Evolutionary conservation across 1,139 yeast genomes (phyloP).

Genomic region (Yamadazyma taylorii): DNA sequence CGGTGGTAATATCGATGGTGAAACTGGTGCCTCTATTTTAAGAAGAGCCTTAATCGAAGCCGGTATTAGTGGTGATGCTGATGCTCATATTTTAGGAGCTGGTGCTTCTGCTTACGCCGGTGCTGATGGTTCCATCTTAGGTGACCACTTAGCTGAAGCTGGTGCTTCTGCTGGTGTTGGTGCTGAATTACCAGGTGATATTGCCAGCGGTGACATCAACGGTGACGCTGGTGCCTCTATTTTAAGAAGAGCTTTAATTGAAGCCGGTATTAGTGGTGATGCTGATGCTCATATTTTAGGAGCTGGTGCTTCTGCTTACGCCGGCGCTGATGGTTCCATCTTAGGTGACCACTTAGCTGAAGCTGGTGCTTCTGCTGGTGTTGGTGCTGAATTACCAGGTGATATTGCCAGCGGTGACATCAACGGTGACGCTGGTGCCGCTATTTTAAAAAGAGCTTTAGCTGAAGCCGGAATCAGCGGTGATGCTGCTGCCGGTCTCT

Average conservation of each 20-base stretch:
- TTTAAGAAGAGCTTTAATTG: constrained; percentile 13
- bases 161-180: too few relatives aligned
- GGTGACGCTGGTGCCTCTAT: constrained; percentile 12
- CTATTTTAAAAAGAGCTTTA: constrained; percentile 8
- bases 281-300: constrained; percentile 9
- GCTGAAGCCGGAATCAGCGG: constrained; percentile 3
- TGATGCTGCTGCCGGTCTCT: constrained; percentile 1
- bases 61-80: too few relatives aligned
- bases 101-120: too few relatives aligned
- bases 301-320: constrained; percentile 13
- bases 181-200: too few relatives aligned
- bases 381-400: constrained; percentile 11
- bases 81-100: too few relatives aligned
- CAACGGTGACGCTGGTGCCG: constrained; percentile 10
- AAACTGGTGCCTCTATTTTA: too few relatives aligned
- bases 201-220: too few relatives aligned
- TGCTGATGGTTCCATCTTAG: too few relatives aligned
- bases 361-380: constrained; percentile 11
- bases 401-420: constrained; percentile 6
- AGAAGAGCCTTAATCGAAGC: too few relatives aligned
- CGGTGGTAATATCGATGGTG: too few relatives aligned
- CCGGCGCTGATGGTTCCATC: constrained; percentile 12
- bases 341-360: constrained; percentile 12
- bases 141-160: too few relatives aligned
- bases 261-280: constrained; percentile 7